Evolutionary conservation across 495 filamentous ascomycete genomes (phyloP).

Genomic region (Halenospora varia): DNA sequence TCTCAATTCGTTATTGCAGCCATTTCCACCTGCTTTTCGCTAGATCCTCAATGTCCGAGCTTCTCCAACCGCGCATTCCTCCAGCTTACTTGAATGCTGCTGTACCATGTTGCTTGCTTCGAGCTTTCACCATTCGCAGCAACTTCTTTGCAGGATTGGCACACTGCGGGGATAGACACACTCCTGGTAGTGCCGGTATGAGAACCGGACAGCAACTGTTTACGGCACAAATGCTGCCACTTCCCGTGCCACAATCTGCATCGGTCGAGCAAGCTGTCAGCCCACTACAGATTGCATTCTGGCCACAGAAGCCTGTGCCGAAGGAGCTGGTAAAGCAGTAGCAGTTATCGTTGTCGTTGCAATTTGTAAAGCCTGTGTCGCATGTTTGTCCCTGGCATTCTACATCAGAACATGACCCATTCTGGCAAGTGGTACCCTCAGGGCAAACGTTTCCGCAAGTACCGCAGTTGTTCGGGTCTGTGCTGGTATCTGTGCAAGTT

Average conservation of each 20-base stretch:
- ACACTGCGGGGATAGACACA: neutral
- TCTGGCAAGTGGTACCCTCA: neutral
- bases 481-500: neutral
- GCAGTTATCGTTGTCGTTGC: conserved; percentile 2
- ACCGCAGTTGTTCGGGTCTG: conserved; percentile 10
- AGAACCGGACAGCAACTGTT: conserved; percentile 7
- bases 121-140: neutral
- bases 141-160: neutral
- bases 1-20: too few relatives aligned
- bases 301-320: conserved; percentile 9
- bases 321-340: conserved; percentile 4
- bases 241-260: conserved; percentile 3
- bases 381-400: conserved; percentile 6
- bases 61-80: neutral
- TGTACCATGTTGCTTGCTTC: neutral
- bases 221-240: conserved; percentile 8
- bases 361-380: conserved; percentile 7
- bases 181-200: neutral
- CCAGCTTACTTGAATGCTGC: neutral
- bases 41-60: too few relatives aligned
- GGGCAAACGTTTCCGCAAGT: conserved; percentile 8
- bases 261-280: conserved; percentile 1
- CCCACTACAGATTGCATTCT: conserved; percentile 2
- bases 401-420: neutral
- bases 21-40: too few relatives aligned